Evolutionary conservation across 2,329 filamentous ascomycete species (phyloP), one percentile per base, ranked within the genome.

Genomic region (Sporothrix pallida): DNA sequence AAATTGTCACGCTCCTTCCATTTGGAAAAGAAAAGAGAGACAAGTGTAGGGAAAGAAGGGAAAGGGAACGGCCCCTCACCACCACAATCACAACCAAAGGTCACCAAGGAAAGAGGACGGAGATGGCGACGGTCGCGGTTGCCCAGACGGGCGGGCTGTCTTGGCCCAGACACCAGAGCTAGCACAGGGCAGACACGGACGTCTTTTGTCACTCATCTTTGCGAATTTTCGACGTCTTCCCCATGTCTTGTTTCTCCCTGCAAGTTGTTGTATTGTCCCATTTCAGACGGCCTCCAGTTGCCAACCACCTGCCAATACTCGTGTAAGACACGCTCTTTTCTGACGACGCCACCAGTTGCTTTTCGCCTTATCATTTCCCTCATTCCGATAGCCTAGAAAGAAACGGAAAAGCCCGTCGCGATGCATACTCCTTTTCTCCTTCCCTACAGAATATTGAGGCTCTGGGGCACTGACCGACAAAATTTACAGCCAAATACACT

Each of bases 361-460:
- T 31, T 15, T 12, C 23, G 26, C 9, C 20, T 44, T 0, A 12
- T 13, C 26, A 42, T 15, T 17, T 37, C 58, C 31, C 37, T 20
- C 62, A 4, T 9, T 26, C 62, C n/a, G 20, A 67, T n/a, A 4
- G 62, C 12, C 31, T 20, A 67, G 4, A 17, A 48, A 17, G 15
- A 20, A 13, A 1, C 12, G 3, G 3, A 46, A 10, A 20, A 12
- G 13, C 31, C 31, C 70, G 7, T 50, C 70, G 70, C 70, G 17
- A 48, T 71, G 42, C 70, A 71, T 71, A 20, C 70, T 71, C 42
- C 6, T 71, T 50, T 71, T 20, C 20, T 37, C 2, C 10, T 17
- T 46, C 10, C 10, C 20, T 9, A 37, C 44, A 3, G 3, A 37
- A 7, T 46, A 13, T 65, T n/a, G 31, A 3, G 48, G 48, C 48